Base-by-base conservation (phyloP, 2,329 filamentous ascomycete genomes). In the Botrytis paeoniae region DNA sequence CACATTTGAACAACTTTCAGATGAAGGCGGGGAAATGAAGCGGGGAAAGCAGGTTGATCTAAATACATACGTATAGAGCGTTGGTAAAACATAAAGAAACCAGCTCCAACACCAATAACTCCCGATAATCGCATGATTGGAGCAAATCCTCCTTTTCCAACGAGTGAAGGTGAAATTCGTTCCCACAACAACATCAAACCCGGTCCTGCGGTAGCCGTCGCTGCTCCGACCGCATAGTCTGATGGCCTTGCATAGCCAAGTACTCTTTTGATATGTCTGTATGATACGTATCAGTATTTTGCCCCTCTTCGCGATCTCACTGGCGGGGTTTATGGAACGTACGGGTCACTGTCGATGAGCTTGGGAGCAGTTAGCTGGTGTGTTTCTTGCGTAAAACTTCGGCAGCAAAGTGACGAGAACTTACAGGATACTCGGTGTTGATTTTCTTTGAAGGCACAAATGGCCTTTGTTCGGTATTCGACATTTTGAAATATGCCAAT, bases 331-430 rank as follows among this genome's bases (percentile, higher is more conserved):
- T 57, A 73, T 54, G 78, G 73, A 73, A 75, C 91, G 82, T 95
- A 98, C 95, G 96, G 96, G 85, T 99, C 96, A 86, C 93, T 97
- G 87, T 99, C 96, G 84, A 99, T 98, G 85, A 98, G 92, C 96
- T 99, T 85, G 78, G 81, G 80, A 61, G 73, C 79, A n/a, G 76
- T 82, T 79, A 83, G 80, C 75, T 75, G 63, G 7, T 57, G n/a
- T 39, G 29, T 35, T 69, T 61, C 37, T 45, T 69, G 51, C 51
- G n/a, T n/a, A 48, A 45, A 18, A 69, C 25, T 12, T 61, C 69
- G 9, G 39, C 29, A 35, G 20, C 37, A 48, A 20, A 41, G 25
- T 63, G 18, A 43, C 79, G 73, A 62, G 14, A 43, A 86, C 93
- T 81, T 86, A 98, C 96, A 74, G 95, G 95, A 83, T 93, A 98